Evolutionary conservation across 331 rosid genomes (phyloP), one percentile per base, ranked within the genome.

Genomic region (Dryas integrifolia): DNA sequence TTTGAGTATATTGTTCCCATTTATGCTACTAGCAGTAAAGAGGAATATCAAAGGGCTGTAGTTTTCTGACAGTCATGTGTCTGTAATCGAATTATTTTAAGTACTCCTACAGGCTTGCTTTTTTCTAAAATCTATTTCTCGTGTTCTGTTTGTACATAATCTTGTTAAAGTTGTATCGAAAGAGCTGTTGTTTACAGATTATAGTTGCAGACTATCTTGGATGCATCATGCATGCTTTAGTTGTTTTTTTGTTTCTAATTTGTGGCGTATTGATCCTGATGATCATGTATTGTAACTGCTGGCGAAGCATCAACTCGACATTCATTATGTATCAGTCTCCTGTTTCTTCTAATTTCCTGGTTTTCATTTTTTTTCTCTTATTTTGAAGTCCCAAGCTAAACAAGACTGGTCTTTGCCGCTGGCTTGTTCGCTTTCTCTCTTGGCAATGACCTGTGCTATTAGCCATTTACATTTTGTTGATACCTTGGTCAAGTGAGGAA

Each of bases 91-190:
- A 21, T 65, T 38, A 7, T 70, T 69, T 68, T 63, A 50, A 26
- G 2, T 46, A 67, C 40, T 16, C 10, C 0, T 38, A 11, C 6
- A 1, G 45, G 44, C 0, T 46, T 13, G 10, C 58, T 38, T 14
- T 4, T 62, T 68, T 68, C 30, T n/a, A 47, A 26, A 7, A 12
- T 65, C 52, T 62, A 15, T 48, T 70, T 49, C 65, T 40, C 58
- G 16, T 69, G 72, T 38, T 47, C 40, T 16, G 26, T 44, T 24
- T 78, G 79, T 79, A 81, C 77, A 74, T 84, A 74, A 56, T 55
- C 65, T 39, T 26, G 35, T 57, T 51, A 69, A 16, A 76, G 69
- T 44, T 11, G 35, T 43, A 45, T 50, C 35, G 7, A 3, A 40
- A 48, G 41, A 24, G 46, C 67, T 75, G 58, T 14, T 68, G 12